A percentile compares a stretch with the other conserved stretches of the same genome.
These are phyloP conservation scores for Chrysochromulina parva DNA, from an alignment of 78 protist genomes.

Conservation along the genomic window DNA sequence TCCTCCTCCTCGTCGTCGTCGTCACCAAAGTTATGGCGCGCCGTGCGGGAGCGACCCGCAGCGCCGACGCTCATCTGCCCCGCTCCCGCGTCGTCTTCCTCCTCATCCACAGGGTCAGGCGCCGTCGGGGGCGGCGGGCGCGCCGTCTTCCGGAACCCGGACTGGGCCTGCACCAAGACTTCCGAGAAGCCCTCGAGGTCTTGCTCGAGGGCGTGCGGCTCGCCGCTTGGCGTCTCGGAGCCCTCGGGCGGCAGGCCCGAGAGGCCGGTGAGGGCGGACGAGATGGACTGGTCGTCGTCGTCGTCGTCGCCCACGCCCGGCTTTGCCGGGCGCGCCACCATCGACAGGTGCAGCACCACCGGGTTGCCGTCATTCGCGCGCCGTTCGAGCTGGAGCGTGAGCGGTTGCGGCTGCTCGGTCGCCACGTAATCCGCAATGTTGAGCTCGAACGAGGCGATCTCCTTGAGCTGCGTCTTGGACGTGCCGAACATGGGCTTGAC, in stretches of 20 bases:
- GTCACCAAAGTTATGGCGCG: too few species aligned
- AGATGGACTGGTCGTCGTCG: conserved; percentile 12
- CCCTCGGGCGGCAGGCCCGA: background rate
- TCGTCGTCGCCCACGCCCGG: background rate
- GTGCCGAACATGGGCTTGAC: background rate
- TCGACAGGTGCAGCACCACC: background rate
- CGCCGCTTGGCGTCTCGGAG: background rate
- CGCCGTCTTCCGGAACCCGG: background rate
- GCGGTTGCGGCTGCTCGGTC: background rate
- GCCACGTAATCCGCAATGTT: background rate
- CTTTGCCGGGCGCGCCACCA: background rate
- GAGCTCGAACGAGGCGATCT: background rate
- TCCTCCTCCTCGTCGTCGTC: too few species aligned
- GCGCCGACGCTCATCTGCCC: too few species aligned
- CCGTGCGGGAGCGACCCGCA: too few species aligned
- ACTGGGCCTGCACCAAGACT: background rate
- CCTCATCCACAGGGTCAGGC: too few species aligned
- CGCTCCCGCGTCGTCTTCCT: too few species aligned
- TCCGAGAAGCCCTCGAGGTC: background rate
- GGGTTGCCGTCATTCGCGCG: too few species aligned
- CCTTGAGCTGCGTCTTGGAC: background rate
- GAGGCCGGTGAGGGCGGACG: background rate
- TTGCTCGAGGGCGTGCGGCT: background rate
- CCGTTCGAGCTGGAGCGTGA: too few species aligned
- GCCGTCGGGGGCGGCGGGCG: too few species aligned